phyloP scores from a whole-genome alignment of 306 rosid species.

The Prunus campanulata region DNA sequence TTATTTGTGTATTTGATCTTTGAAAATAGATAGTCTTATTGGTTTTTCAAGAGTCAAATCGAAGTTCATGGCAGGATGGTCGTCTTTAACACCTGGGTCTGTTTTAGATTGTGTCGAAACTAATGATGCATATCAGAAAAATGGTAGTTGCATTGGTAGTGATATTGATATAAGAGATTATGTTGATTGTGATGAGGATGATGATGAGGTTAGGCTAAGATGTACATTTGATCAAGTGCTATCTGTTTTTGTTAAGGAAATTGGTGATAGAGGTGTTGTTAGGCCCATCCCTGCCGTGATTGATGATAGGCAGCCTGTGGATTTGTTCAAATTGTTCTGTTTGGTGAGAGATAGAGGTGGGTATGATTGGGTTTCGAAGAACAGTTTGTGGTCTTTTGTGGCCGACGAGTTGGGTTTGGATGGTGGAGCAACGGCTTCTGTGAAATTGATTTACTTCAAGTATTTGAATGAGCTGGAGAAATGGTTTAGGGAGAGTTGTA shows the following conservation, averaged over 20 bases:
- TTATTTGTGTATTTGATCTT: conserved; percentile 7
- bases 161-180: conserved; percentile 23
- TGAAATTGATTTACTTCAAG: conserved; percentile 59
- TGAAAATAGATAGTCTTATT: conserved; percentile 7
- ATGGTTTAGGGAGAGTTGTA: conserved; percentile 49
- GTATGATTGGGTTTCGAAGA: conserved; percentile 47
- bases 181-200: conserved; percentile 14
- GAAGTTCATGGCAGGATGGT: conserved; percentile 71
- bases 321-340: conserved; percentile 58
- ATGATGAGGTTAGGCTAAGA: conserved; percentile 32
- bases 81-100: conserved; percentile 47
- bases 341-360: conserved; percentile 74
- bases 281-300: conserved; percentile 66
- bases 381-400: conserved; percentile 63
- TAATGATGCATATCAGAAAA: conserved; percentile 29
- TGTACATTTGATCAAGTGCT: conserved; percentile 50
- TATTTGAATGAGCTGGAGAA: conserved; percentile 63
- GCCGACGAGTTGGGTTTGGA: conserved; percentile 48
- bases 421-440: conserved; percentile 31
- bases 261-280: conserved; percentile 31
- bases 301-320: conserved; percentile 49
- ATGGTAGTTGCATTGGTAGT: conserved; percentile 15
- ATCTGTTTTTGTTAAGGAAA: conserved; percentile 45
- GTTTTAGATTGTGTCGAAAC: conserved; percentile 44
- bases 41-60: conserved; percentile 20